Evolutionary conservation across 257 asterid genomes (phyloP), one percentile per base, ranked within the genome.

Genomic region (Solanum ahanhuiri): DNA sequence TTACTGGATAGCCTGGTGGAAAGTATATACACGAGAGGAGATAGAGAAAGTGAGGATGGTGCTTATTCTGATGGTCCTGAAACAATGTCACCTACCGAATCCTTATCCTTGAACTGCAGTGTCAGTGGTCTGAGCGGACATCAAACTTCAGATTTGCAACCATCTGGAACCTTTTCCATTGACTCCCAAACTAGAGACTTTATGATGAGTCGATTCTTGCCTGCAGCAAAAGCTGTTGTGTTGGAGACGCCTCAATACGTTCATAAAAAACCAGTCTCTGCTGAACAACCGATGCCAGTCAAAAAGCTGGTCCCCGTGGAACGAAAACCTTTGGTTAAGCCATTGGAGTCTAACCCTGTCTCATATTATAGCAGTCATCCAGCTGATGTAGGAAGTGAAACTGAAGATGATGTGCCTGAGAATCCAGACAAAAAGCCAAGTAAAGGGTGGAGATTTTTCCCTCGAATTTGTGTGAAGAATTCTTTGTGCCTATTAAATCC

Each of bases 151-250:
- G 92, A 90, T 9, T 82, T 45, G 87, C 92, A 92, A 88, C 92
- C 94, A 23, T 90, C 98, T 0, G 97, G 93, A 79, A 90, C 91
- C 11, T 93, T 92, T 70, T 87, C 91, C 20, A 64, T 92, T 15
- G 98, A 97, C 60, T 82, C 87, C 31, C 95, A 93, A 76, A 94
- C 98, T 23, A 87, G 92, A 83, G 98, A 94, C 76, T 93, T 97
- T 75, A 95, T 97, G 98, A 92, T 97, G 96, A 90, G 87, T 63
- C 91, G 99, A 85, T 97, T 97, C 93, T 89, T 97, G 73, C 98
- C 97, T 34, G 98, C 98, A 14, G 98, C 99, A 23, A 95, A 94
- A 88, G 98, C 99, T 77, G 97, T 86, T 14, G 96, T 92, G 35
- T 45, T 95, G 84, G 99, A 94, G 79, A 91, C 95, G 2, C 97